These are phyloP conservation scores for Mortierella polycephala DNA, from an alignment of 371 early-diverging fungal genomes.

Conservation along the genomic window DNA sequence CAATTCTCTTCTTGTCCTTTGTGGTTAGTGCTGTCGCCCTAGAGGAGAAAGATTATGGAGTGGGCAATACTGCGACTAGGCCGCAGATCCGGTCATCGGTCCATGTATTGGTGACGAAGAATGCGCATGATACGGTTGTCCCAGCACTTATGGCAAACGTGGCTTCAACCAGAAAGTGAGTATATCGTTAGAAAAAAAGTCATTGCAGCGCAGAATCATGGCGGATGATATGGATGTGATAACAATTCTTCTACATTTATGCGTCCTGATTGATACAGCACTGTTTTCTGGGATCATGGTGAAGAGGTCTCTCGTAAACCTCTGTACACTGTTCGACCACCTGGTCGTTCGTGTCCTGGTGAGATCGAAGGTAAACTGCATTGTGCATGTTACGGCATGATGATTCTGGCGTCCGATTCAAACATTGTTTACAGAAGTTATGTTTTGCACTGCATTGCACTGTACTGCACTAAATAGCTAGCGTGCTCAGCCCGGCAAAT, in stretches of 20 bases:
- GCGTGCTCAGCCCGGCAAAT: slow-evolving; percentile 4
- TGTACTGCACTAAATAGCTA: slow-evolving; percentile 3
- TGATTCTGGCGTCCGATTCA: neutral
- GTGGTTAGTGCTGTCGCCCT: slow-evolving; percentile 24
- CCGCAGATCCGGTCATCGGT: slow-evolving; percentile 8
- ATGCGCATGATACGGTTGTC: slow-evolving; percentile 25
- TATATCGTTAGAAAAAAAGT: neutral
- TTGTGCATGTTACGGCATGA: neutral
- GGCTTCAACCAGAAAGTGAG: slow-evolving; percentile 23
- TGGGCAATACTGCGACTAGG: neutral
- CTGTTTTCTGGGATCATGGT: slow-evolving; percentile 29
- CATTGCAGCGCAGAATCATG: neutral
- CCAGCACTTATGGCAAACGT: slow-evolving; percentile 26
- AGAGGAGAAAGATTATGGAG: neutral
- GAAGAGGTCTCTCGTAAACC: slow-evolving; percentile 1
- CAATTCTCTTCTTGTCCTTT: too few species aligned
- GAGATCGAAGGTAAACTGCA: slow-evolving; percentile 14
- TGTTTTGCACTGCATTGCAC: too few species aligned
- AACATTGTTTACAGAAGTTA: neutral
- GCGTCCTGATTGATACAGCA: slow-evolving; percentile 1
- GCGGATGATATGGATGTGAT: too few species aligned
- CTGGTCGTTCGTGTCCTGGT: slow-evolving; percentile 3
- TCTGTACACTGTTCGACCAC: slow-evolving; percentile 12
- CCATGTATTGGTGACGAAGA: slow-evolving; percentile 34
- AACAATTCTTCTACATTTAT: neutral